A percentile compares a stretch with the other conserved stretches of the same genome.
These are phyloP conservation scores for Dacryopinax spathularia DNA, from an alignment of 768 basidiomycete species.

Conservation along the genomic window DNA sequence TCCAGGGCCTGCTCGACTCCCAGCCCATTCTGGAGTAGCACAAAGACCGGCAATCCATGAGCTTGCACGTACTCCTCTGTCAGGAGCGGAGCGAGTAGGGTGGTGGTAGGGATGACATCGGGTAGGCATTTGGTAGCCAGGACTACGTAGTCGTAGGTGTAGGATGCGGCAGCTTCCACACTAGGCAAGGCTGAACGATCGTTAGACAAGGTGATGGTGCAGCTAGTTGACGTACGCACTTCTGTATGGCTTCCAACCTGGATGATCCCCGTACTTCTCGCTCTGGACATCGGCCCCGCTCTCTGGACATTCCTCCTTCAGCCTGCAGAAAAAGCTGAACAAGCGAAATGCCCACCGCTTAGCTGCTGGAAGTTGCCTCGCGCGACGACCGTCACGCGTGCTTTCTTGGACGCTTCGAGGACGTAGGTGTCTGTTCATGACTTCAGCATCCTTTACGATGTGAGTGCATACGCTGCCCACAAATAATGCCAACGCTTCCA, in stretches of 20 bases:
- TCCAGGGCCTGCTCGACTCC: slow-evolving; percentile 22
- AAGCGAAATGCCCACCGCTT: not conserved
- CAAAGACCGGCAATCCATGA: slow-evolving; percentile 9
- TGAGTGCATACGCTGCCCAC: not conserved
- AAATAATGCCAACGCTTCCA: slow-evolving; percentile 12
- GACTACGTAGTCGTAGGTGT: slow-evolving; percentile 20
- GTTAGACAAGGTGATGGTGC: not conserved
- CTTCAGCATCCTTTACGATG: not conserved
- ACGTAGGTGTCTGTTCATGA: slow-evolving; percentile 3
- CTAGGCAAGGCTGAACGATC: slow-evolving; percentile 17
- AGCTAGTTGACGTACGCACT: slow-evolving; percentile 12
- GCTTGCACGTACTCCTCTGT: slow-evolving; percentile 16
- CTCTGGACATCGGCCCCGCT: slow-evolving; percentile 17
- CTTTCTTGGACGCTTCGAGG: slow-evolving; percentile 19
- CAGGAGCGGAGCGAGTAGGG: slow-evolving; percentile 21
- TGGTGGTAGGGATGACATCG: slow-evolving; percentile 21
- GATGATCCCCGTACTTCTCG: slow-evolving; percentile 19
- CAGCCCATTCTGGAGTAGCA: slow-evolving; percentile 21
- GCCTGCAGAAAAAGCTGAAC: not conserved
- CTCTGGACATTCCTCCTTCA: not conserved
- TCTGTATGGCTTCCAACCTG: slow-evolving; percentile 22
- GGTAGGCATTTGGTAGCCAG: slow-evolving; percentile 24
- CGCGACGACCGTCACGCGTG: slow-evolving; percentile 26
- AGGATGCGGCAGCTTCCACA: slow-evolving; percentile 21
- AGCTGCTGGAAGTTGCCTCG: slow-evolving; percentile 20